Evolutionary conservation across 495 filamentous ascomycete species (phyloP).

Genomic region (Hypoxylon intermedium): DNA sequence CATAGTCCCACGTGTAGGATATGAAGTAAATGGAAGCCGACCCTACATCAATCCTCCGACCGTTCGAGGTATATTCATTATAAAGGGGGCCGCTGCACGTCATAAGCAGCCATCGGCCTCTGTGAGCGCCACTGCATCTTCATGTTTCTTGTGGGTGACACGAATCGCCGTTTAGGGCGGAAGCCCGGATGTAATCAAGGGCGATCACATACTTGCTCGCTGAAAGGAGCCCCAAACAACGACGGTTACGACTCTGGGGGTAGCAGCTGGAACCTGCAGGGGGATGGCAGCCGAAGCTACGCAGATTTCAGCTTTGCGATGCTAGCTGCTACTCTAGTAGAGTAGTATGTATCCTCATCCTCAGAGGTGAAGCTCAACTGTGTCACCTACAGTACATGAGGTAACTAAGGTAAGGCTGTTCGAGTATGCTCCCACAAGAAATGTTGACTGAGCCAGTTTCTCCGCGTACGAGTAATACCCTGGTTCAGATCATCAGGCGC

Average conservation of each 20-base stretch:
- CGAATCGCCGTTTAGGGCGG: neutral
- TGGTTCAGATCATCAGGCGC: no score
- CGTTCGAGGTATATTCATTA: neutral
- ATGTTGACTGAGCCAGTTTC: no score
- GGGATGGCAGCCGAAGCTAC: neutral
- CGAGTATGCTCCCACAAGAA: no score
- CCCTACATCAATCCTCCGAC: neutral
- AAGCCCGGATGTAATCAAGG: neutral
- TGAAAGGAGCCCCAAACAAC: neutral
- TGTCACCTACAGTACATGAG: no score
- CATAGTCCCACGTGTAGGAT: neutral
- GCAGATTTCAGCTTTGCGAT: neutral
- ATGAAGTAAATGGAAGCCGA: neutral
- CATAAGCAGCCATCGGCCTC: neutral
- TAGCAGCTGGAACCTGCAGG: neutral
- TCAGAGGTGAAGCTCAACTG: no score
- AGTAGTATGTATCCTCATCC: no score
- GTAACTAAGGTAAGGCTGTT: no score
- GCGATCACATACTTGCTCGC: neutral
- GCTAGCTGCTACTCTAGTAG: no score
- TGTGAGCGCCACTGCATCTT: slow-evolving; percentile 10
- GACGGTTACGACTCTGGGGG: neutral
- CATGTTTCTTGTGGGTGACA: slow-evolving; percentile 18
- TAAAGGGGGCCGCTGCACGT: neutral
- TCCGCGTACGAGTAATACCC: no score